Conservation (phyloP, 23 red algal species). For the Gracilaria domingensis region DNA sequence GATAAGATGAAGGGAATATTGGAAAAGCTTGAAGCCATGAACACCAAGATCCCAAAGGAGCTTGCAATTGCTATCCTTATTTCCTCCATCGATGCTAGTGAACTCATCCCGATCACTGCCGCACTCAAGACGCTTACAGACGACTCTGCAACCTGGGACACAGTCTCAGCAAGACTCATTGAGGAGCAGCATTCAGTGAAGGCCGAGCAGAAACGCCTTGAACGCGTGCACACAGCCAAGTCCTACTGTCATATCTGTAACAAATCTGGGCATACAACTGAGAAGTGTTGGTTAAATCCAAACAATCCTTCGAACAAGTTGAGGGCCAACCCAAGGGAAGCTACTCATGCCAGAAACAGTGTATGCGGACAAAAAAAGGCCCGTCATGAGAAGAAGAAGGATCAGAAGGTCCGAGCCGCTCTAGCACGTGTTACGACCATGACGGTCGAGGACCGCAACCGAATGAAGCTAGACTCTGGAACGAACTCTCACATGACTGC, state of each 20-base stretch:
- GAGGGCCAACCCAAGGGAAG: no score
- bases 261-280: not conserved
- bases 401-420: no score
- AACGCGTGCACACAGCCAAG: not conserved
- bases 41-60: not conserved
- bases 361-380: no score
- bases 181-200: not conserved
- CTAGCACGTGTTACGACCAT: no score
- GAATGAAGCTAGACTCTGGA: no score
- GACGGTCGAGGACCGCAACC: no score
- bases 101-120: not conserved
- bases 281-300: slow-evolving; percentile 24
- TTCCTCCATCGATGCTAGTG: not conserved
- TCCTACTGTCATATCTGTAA: not conserved
- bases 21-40: slow-evolving; percentile 13
- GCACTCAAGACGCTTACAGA: not conserved
- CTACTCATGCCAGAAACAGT: no score
- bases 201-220: not conserved
- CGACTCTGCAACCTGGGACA: slow-evolving; percentile 1
- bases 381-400: no score
- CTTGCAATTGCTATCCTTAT: not conserved
- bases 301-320: not conserved
- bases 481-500: slow-evolving; percentile 4
- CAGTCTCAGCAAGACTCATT: not conserved
- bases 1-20: slow-evolving; percentile 27